phyloP scores from a whole-genome alignment of 2,329 filamentous ascomycete genomes.

The Fusarium sp. region DNA sequence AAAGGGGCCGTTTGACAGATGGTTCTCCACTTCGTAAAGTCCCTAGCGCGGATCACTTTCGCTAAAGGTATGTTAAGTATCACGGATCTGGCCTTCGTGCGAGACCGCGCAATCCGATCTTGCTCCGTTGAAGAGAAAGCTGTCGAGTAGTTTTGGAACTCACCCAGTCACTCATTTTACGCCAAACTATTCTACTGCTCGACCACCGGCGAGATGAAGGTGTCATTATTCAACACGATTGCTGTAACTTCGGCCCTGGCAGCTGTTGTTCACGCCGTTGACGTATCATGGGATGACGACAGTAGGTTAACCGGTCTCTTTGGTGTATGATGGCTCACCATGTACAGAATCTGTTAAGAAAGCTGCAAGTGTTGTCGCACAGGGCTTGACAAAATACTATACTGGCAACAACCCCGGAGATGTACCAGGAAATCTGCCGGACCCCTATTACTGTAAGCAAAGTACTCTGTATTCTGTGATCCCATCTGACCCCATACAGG shows the following conservation, averaged over 20 bases:
- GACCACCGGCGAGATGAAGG: background rate
- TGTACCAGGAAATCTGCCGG: conserved; percentile 68
- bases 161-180: background rate
- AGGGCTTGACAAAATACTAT: conserved; percentile 63
- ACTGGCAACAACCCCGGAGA: conserved; percentile 71
- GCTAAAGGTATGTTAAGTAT: background rate
- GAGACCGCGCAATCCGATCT: background rate
- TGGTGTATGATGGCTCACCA: background rate
- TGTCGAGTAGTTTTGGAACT: too few relatives aligned
- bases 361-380: conserved; percentile 63
- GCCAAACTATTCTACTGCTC: background rate
- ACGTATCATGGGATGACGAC: conserved; percentile 42
- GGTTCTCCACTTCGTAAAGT: background rate
- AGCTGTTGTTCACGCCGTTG: conserved; percentile 25
- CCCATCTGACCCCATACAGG: conserved; percentile 47
- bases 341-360: conserved; percentile 63
- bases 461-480: background rate
- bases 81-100: background rate
- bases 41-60: background rate
- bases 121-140: background rate
- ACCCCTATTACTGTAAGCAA: conserved; percentile 73
- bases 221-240: conserved; percentile 16
- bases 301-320: conserved; percentile 15
- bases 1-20: background rate
- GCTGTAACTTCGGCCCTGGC: conserved; percentile 28